Evolutionary conservation across 2,329 filamentous ascomycete species (phyloP).

Genomic region (Pyrenophora teres): DNA sequence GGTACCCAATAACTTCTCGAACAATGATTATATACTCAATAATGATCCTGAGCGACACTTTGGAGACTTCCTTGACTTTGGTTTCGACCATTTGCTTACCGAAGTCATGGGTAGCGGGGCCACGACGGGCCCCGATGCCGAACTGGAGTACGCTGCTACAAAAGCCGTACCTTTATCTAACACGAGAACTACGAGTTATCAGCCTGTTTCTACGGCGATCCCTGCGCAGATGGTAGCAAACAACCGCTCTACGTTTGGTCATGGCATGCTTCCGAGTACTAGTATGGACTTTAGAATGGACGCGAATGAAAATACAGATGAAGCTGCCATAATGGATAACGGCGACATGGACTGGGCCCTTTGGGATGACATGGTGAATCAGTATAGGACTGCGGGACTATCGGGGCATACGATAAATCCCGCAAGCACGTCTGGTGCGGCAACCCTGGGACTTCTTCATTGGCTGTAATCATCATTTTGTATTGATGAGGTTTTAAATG

Average conservation of each 20-base stretch:
- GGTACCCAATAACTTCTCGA: neutral
- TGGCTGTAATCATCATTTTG: slow-evolving; percentile 26
- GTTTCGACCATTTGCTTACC: slow-evolving; percentile 34
- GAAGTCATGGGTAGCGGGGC: slow-evolving; percentile 34
- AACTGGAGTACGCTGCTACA: neutral
- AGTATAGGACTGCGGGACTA: slow-evolving; percentile 52
- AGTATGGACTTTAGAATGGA: slow-evolving; percentile 24
- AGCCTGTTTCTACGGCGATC: neutral
- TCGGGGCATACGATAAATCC: slow-evolving; percentile 6
- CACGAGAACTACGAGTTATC: neutral
- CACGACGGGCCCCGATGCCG: slow-evolving; percentile 6
- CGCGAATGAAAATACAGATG: neutral
- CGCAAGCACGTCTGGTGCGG: slow-evolving; percentile 17
- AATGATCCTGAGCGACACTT: slow-evolving; percentile 23
- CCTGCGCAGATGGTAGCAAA: slow-evolving; percentile 12
- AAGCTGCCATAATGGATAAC: slow-evolving; percentile 42
- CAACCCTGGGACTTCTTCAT: slow-evolving; percentile 29
- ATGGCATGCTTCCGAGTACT: slow-evolving; percentile 26
- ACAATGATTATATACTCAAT: neutral
- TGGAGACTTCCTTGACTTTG: slow-evolving; percentile 25
- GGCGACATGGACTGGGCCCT: slow-evolving; percentile 54
- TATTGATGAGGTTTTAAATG: too few relatives aligned
- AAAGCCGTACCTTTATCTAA: too few relatives aligned
- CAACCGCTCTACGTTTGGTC: slow-evolving; percentile 19
- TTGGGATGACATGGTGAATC: slow-evolving; percentile 55